Base-by-base conservation (phyloP, 768 basidiomycete genomes). In the Russula sp. region DNA sequence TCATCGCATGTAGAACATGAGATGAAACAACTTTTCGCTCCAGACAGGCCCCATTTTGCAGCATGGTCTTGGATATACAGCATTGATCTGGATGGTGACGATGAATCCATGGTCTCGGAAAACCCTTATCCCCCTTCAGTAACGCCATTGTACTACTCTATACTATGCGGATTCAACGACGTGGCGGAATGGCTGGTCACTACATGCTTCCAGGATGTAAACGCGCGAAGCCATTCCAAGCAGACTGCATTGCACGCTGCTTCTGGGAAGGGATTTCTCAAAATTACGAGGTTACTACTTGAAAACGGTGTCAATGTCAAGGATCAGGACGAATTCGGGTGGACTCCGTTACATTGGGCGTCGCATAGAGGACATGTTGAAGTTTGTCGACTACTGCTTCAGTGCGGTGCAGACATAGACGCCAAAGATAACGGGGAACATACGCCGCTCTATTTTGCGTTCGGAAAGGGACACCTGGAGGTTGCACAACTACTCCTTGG, bases 291-390 rank as follows among this genome's bases (percentile, higher is more conserved):
- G 22, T 27, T 27, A 27, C 22, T 27, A 27, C 22, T 27, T 27
- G 22, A 27, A 27, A 1, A 27, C 2, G 22, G 22, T 27, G 45
- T 20, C 32, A 42, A 40, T 37, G 22, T 34, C 44, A 35, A 47
- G 0, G 16, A 5, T n/a, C 34, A 5, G 11, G 9, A 0, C n/a
- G n/a, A n/a, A n/a, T n/a, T 0, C n/a, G 18, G 11, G 1, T 18
- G 20, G 20, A 18, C 51, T 18, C 22, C 22, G 22, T 14, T 60
- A 31, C 44, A 37, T 20, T 0, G 4, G 7, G 51, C 59, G 18
- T 22, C 50, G 31, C 6, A n/a, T 3, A 22, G 18, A 2, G 31
- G 51, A 6, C 18, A 34, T 31, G 22, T 52, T 2, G 40, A 45
- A 14, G 11, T 54, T 14, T 16, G 8, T 2, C 39, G 39, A 34